phyloP scores from a whole-genome alignment of 495 filamentous ascomycete genomes.

The Sabuloglossum arenarium region DNA sequence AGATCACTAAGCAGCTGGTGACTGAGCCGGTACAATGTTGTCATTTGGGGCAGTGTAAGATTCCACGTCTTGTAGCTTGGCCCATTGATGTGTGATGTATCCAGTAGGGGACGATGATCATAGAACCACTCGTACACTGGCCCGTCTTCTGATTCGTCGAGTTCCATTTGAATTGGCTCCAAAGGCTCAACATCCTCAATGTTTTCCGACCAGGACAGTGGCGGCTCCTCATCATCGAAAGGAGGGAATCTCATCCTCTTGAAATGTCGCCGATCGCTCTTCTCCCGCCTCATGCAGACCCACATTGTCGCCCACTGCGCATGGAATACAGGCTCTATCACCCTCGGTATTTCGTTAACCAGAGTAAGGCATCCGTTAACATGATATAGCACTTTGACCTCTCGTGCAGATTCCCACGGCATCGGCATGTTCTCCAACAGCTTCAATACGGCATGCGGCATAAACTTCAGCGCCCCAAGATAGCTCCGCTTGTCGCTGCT shows the following conservation, averaged over 20 bases:
- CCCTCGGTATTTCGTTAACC: slow-evolving; percentile 90
- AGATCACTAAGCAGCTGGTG: slow-evolving; percentile 80
- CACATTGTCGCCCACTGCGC: slow-evolving; percentile 99
- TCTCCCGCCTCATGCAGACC: slow-evolving; percentile 95
- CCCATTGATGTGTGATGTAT: slow-evolving; percentile 87
- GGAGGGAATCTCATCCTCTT: slow-evolving; percentile 98
- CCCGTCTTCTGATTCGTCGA: slow-evolving; percentile 86
- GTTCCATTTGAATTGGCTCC: slow-evolving; percentile 97
- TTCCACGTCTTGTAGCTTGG: slow-evolving; percentile 97
- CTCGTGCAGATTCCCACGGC: slow-evolving; percentile 92
- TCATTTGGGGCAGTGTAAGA: slow-evolving; percentile 85
- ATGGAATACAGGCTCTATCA: slow-evolving; percentile 96
- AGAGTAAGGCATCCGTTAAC: slow-evolving; percentile 94
- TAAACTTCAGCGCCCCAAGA: slow-evolving; percentile 93
- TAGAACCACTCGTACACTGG: slow-evolving; percentile 95
- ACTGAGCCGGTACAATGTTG: slow-evolving; percentile 79
- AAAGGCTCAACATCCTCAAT: slow-evolving; percentile 96
- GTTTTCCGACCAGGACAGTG: slow-evolving; percentile 94
- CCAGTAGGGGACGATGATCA: slow-evolving; percentile 76
- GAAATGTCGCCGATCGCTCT: slow-evolving; percentile 89
- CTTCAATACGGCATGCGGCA: slow-evolving; percentile 99
- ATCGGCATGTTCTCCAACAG: slow-evolving; percentile 99
- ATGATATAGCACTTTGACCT: slow-evolving; percentile 96
- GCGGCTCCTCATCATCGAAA: slow-evolving; percentile 97
- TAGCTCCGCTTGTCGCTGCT: slow-evolving; percentile 97